Conservation (phyloP, 202 grass and related monocot genomes). For the Cymbopogon flexuosus region DNA sequence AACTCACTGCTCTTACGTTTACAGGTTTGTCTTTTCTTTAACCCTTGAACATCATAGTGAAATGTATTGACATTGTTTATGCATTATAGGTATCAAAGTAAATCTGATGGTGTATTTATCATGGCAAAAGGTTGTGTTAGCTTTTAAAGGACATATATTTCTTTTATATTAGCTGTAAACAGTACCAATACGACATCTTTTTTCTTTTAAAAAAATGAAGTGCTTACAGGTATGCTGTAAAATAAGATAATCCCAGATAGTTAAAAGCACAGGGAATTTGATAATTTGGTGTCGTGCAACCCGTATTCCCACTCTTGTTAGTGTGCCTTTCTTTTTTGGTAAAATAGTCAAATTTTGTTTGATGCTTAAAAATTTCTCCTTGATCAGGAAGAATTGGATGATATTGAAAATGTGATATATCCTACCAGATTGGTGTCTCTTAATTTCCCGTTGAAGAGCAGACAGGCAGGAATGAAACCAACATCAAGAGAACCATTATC, state of each 20-base stretch:
- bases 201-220: neutral
- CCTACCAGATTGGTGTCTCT: conserved; percentile 64
- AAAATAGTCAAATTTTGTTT: conserved; percentile 1
- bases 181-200: neutral
- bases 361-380: conserved; percentile 6
- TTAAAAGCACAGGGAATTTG: neutral
- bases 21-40: conserved; percentile 46
- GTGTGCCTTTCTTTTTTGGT: neutral
- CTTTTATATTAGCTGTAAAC: neutral
- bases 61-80: neutral
- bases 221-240: neutral
- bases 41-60: conserved; percentile 10
- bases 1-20: conserved; percentile 69
- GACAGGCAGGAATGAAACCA: conserved; percentile 16
- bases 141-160: neutral
- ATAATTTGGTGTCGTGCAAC: neutral
- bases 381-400: conserved; percentile 51
- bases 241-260: neutral
- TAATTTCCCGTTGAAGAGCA: conserved; percentile 44
- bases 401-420: conserved; percentile 58
- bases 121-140: neutral
- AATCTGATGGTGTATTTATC: neutral
- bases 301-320: neutral
- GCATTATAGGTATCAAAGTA: neutral
- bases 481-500: conserved; percentile 29